Evolutionary conservation across 768 basidiomycete genomes (phyloP), one percentile per base, ranked within the genome.

Genomic region (Suillus clintonianus): DNA sequence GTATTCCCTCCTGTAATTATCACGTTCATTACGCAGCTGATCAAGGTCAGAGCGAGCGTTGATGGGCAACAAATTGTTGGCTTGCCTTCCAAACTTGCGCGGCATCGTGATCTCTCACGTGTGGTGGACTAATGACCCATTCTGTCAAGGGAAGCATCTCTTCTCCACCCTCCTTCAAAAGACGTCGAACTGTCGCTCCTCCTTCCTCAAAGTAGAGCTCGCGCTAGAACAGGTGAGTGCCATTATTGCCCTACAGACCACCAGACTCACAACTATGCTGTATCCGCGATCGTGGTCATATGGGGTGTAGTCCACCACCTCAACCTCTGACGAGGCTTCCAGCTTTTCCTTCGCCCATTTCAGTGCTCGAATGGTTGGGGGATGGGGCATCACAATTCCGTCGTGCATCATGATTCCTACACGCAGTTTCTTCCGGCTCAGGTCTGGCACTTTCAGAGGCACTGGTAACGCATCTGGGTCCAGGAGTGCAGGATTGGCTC

Each of bases 301-400:
- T 5, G 80, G 77, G 19, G 43, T 27, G 61, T 80, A 84, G 37
- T 74, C 72, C 14, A 77, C 64, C 53, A 82, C 74, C 63, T 77
- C 78, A 59, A 75, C 78, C 59, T 66, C 71, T 4, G 70, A 64
- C 14, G 77, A 74, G 0, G 70, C 71, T 43, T 68, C 68, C 43
- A 85, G 68, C 17, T 76, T 80, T 34, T 66, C 71, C 63, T 77
- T 80, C 2, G 73, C 70, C 24, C 75, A 61, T 36, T 77, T 69
- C 60, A 86, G 63, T 5, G 81, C 83, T 6, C 84, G 75, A 15
- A 67, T 60, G 39, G 79, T 69, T 0, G 84, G 83, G 22, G 83
- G 80, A 13, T 77, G 75, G 8, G 83, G 81, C 37, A 70, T 62
- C 2, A 79, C 78, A 4, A 77, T 65, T 2, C 68, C 75, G 60